phyloP scores from a whole-genome alignment of 805 yeast genomes.

The Suhomyces pyralidae region DNA sequence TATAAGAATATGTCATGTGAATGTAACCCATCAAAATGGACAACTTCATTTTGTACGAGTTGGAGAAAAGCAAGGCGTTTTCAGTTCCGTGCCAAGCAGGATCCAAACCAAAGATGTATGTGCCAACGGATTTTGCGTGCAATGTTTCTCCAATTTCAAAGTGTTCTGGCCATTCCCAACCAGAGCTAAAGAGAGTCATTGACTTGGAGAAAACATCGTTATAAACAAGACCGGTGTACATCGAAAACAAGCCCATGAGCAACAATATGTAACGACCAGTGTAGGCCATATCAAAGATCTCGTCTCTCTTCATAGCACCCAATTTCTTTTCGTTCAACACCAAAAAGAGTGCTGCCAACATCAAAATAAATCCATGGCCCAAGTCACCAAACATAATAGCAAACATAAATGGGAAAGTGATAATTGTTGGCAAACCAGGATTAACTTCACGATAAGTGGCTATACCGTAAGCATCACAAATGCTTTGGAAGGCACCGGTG shows the following conservation, averaged over 20 bases:
- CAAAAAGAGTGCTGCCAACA: constrained; percentile 52
- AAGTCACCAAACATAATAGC: constrained; percentile 83
- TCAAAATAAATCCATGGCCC: constrained; percentile 69
- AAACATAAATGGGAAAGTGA: constrained; percentile 79
- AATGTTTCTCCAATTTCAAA: constrained; percentile 35
- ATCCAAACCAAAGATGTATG: constrained; percentile 64
- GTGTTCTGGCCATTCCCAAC: constrained; percentile 67
- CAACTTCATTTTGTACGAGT: constrained; percentile 74
- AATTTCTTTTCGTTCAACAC: constrained; percentile 55
- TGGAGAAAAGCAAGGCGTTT: constrained; percentile 63
- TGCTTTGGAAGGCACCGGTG: constrained; percentile 65
- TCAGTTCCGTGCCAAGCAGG: constrained; percentile 82
- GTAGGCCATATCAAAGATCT: constrained; percentile 75
- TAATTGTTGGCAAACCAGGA: constrained; percentile 71
- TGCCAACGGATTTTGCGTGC: constrained; percentile 47
- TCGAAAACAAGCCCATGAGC: constrained; percentile 69
- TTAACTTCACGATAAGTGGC: constrained; percentile 74
- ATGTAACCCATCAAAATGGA: constrained; percentile 72
- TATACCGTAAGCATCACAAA: constrained; percentile 74
- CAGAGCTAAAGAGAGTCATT: constrained; percentile 63
- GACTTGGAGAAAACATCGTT: constrained; percentile 71
- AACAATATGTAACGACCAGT: constrained; percentile 67
- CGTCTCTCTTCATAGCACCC: constrained; percentile 57
- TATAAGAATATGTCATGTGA: constrained; percentile 70
- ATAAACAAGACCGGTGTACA: constrained; percentile 71